Evolutionary conservation across 2,329 filamentous ascomycete genomes (phyloP).

Genomic region (Alternaria panax): DNA sequence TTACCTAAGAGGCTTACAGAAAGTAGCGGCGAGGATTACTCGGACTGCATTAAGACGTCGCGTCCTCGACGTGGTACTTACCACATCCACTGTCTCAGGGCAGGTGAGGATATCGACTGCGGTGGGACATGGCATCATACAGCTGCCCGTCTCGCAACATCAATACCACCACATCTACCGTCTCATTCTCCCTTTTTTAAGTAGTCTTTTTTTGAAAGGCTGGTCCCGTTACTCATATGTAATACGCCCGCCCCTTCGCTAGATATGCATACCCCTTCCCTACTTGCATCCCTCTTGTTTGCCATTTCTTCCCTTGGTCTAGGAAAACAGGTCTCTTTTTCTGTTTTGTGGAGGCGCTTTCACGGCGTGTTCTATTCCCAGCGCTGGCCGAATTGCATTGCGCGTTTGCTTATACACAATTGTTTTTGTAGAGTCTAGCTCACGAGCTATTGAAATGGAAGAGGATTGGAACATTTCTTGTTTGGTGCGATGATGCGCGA

Average conservation of each 20-base stretch:
- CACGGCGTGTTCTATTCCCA: slow-evolving; percentile 16
- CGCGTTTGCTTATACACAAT: slow-evolving; percentile 1
- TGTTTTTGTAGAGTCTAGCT: slow-evolving; percentile 8
- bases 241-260: slow-evolving; percentile 24
- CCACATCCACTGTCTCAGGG: not conserved
- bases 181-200: slow-evolving; percentile 12
- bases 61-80: not conserved
- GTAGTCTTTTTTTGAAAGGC: slow-evolving; percentile 19
- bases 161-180: slow-evolving; percentile 7
- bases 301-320: slow-evolving; percentile 9
- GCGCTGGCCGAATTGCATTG: slow-evolving; percentile 13
- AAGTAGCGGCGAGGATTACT: not conserved
- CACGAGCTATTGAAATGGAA: slow-evolving; percentile 7
- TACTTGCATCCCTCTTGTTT: slow-evolving; percentile 6
- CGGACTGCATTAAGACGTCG: not conserved
- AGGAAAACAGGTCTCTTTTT: slow-evolving; percentile 11
- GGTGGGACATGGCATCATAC: not conserved
- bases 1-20: not conserved
- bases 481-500: not conserved
- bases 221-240: slow-evolving; percentile 25
- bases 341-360: not conserved
- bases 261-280: slow-evolving; percentile 19
- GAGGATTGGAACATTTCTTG: not conserved
- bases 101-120: not conserved
- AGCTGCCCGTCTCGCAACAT: not conserved